Evolutionary conservation across 2,329 filamentous ascomycete species (phyloP).

Genomic region (Ampelomyces quisqualis): DNA sequence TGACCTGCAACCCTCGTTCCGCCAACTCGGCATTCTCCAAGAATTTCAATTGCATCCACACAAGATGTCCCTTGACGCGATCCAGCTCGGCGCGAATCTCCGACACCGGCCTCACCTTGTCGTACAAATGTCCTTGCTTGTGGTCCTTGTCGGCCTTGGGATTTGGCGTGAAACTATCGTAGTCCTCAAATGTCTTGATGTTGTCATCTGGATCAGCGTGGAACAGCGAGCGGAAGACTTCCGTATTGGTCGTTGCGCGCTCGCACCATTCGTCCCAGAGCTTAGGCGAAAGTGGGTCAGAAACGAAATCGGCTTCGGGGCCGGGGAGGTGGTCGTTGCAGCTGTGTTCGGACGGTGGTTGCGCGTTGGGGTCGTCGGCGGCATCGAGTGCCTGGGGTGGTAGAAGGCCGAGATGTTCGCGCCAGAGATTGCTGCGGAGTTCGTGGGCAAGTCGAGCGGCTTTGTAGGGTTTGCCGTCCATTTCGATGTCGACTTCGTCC

Average conservation of each 20-base stretch:
- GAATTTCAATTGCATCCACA: slow-evolving; percentile 94
- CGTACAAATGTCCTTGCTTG: slow-evolving; percentile 84
- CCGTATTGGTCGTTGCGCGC: slow-evolving; percentile 69
- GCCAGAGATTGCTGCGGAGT: slow-evolving; percentile 79
- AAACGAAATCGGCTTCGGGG: slow-evolving; percentile 62
- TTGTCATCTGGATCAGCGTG: slow-evolving; percentile 87
- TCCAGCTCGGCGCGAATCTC: slow-evolving; percentile 76
- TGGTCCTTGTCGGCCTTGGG: slow-evolving; percentile 59
- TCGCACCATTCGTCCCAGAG: slow-evolving; percentile 67
- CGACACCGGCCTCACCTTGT: slow-evolving; percentile 62
- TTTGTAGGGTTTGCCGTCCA: slow-evolving; percentile 75
- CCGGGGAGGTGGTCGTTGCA: slow-evolving; percentile 75
- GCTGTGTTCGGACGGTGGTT: slow-evolving; percentile 66
- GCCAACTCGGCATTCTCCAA: slow-evolving; percentile 84
- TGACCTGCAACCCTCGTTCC: slow-evolving; percentile 82
- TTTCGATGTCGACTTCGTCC: slow-evolving; percentile 66
- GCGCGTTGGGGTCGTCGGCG: slow-evolving; percentile 69
- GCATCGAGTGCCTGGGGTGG: slow-evolving; percentile 70
- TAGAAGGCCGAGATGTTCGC: slow-evolving; percentile 84
- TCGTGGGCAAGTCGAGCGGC: slow-evolving; percentile 82
- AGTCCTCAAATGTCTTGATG: slow-evolving; percentile 87
- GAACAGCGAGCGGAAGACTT: slow-evolving; percentile 76
- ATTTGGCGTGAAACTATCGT: slow-evolving; percentile 68
- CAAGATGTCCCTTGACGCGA: slow-evolving; percentile 80
- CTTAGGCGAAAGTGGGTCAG: slow-evolving; percentile 59